Conservation (phyloP, 352 stramenopile genomes). For the Pythium apleroticum region DNA sequence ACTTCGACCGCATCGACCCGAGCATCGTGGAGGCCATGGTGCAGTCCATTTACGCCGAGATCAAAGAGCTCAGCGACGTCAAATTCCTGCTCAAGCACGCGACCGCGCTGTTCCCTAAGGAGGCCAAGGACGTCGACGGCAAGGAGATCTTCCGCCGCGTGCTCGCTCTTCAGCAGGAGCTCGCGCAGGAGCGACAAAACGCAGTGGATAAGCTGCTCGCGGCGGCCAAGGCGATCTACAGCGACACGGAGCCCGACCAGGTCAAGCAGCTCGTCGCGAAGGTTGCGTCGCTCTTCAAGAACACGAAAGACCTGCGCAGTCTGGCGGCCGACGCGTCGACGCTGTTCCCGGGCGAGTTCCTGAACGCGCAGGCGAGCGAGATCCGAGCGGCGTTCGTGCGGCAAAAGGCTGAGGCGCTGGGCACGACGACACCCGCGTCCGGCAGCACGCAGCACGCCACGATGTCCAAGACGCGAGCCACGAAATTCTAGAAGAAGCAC, state of each 20-base stretch:
- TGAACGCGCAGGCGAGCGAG: conserved; percentile 59
- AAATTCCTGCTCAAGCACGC: conserved; percentile 85
- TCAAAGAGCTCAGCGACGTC: conserved; percentile 68
- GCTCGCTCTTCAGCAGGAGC: conserved; percentile 62
- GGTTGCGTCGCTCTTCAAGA: conserved; percentile 81
- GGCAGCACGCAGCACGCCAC: background rate
- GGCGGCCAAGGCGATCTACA: conserved; percentile 68
- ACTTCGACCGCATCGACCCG: conserved; percentile 89
- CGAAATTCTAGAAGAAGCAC: background rate
- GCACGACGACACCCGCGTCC: conserved; percentile 8
- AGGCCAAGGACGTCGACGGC: conserved; percentile 69
- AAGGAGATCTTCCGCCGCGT: conserved; percentile 51
- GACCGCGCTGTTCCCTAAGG: conserved; percentile 59
- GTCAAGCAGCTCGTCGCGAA: conserved; percentile 49
- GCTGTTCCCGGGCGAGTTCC: conserved; percentile 81
- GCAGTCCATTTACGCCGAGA: conserved; percentile 75
- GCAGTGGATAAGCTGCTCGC: conserved; percentile 70
- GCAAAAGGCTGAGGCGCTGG: conserved; percentile 51
- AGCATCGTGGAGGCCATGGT: conserved; percentile 78
- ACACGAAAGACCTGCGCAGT: conserved; percentile 85
- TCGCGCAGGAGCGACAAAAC: conserved; percentile 52
- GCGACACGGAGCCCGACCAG: conserved; percentile 72
- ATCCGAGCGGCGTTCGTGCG: conserved; percentile 61
- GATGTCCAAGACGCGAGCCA: background rate
- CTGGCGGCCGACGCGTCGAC: conserved; percentile 70